Base-by-base conservation (phyloP, 2,329 filamentous ascomycete genomes). In the Alternaria dauci region DNA sequence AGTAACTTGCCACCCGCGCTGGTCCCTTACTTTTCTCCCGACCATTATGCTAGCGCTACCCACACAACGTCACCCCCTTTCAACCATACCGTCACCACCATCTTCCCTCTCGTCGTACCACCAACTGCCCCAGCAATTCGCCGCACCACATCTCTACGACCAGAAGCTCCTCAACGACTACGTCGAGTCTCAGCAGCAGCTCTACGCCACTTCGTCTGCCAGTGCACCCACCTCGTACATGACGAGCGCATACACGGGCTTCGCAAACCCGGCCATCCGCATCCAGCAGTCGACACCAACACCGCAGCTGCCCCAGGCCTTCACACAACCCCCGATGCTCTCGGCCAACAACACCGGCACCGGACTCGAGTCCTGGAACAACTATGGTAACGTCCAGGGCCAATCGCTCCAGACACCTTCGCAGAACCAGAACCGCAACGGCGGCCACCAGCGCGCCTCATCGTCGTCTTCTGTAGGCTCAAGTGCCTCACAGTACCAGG, bases 241-340 rank as follows among this genome's bases (percentile, higher is more conserved):
- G 76, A 71, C 70, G 62, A 61, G 65, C 63, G 65, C 73, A 58
- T 75, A 72, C 47, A 66, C 58, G 66, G 71, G 76, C 63, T 76
- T 75, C 58, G 64, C 70, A 50, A 78, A 75, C 58, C 78, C 78
- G 52, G 65, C 76, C 30, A 79, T 80, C 61, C 71, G 78, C 58
- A 73, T 80, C 30, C 78, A 80, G 61, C 78, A 80, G 62, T 79
- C 78, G 63, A 79, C 78, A 23, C 78, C 78, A 16, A 75, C 73
- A 43, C 74, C 78, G 26, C 76, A 79, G 57, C 59, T 72, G 34
- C 53, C 70, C 8, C 65, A 71, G 61, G 59, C 28, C 53, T 77
- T 72, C 58, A 57, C 71, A 25, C 74, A 75, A 55, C 44, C 74
- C 16, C 61, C 73, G 42, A 77, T 78, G 76, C 69, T 76, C 36